Conservation (phyloP, 208 protist genomes). For the Wallacemonas sp. region DNA sequence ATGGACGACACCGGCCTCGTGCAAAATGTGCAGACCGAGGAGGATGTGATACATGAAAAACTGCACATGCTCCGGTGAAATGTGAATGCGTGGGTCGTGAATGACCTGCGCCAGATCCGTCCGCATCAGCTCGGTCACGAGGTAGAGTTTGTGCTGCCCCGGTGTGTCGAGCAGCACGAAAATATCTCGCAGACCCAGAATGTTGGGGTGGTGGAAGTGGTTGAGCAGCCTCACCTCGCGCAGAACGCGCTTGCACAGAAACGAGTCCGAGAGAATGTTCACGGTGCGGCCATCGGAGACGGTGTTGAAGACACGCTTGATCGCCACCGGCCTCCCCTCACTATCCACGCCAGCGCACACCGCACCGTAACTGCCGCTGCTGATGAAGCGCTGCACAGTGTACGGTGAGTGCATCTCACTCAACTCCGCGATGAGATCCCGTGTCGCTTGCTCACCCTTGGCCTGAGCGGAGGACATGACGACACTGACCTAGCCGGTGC, state of each 20-base stretch:
- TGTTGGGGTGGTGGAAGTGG: constrained; percentile 96
- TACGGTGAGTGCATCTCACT: constrained; percentile 71
- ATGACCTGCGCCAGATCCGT: constrained; percentile 94
- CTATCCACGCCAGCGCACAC: constrained; percentile 79
- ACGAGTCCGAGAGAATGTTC: constrained; percentile 85
- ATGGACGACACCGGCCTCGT: constrained; percentile 89
- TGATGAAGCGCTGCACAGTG: constrained; percentile 79
- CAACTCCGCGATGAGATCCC: constrained; percentile 76
- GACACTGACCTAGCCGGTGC: neutral
- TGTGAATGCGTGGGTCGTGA: constrained; percentile 93
- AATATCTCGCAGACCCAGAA: constrained; percentile 94
- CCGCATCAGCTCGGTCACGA: constrained; percentile 96
- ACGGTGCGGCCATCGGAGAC: constrained; percentile 76
- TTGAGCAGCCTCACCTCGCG: constrained; percentile 94
- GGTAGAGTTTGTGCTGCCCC: constrained; percentile 94
- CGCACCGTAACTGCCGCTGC: constrained; percentile 88
- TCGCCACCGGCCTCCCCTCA: constrained; percentile 63
- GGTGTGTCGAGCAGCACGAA: constrained; percentile 85
- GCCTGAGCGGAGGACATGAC: constrained; percentile 20
- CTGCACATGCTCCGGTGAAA: constrained; percentile 94
- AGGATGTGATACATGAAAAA: constrained; percentile 97
- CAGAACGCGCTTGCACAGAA: constrained; percentile 90
- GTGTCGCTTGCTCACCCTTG: constrained; percentile 70
- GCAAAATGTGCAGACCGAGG: constrained; percentile 93
- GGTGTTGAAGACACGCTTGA: constrained; percentile 89